These are phyloP conservation scores for Acrasis kona DNA, from an alignment of 78 protist species.

Conservation along the genomic window DNA sequence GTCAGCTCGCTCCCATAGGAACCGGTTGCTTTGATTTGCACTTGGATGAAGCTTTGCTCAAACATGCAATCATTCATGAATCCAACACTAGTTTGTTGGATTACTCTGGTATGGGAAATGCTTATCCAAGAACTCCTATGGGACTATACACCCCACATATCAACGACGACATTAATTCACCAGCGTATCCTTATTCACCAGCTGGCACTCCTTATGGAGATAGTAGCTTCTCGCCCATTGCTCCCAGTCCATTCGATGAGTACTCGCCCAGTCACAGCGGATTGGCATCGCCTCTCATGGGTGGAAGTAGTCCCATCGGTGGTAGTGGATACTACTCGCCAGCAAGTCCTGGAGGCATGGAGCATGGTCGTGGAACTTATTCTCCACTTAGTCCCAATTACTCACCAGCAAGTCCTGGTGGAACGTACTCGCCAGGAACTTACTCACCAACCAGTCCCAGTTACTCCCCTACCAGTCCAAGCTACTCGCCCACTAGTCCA, in stretches of 20 bases:
- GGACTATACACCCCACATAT: neutral
- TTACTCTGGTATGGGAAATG: too few species aligned
- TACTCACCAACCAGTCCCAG: conserved; percentile 28
- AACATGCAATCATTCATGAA: neutral
- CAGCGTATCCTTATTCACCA: conserved; percentile 2
- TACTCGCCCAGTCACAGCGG: neutral
- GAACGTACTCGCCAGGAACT: too few species aligned
- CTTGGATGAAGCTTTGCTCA: conserved; percentile 47
- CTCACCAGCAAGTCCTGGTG: conserved; percentile 28
- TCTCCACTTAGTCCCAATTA: conserved; percentile 2
- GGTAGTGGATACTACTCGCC: neutral
- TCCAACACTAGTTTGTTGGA: too few species aligned
- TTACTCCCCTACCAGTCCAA: conserved; percentile 46
- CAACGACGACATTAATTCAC: neutral
- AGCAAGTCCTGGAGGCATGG: neutral
- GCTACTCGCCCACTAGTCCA: conserved; percentile 55
- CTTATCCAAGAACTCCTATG: neutral
- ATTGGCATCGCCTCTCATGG: neutral
- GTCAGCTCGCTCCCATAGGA: conserved; percentile 90
- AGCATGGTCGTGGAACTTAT: neutral
- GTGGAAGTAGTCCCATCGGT: neutral
- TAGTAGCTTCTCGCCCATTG: neutral
- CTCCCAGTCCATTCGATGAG: neutral
- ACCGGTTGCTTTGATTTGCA: conserved; percentile 77
- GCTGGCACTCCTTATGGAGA: neutral